These are phyloP conservation scores for Cyclospora cayetanensis DNA, from an alignment of 169 alveolate species.

Conservation along the genomic window DNA sequence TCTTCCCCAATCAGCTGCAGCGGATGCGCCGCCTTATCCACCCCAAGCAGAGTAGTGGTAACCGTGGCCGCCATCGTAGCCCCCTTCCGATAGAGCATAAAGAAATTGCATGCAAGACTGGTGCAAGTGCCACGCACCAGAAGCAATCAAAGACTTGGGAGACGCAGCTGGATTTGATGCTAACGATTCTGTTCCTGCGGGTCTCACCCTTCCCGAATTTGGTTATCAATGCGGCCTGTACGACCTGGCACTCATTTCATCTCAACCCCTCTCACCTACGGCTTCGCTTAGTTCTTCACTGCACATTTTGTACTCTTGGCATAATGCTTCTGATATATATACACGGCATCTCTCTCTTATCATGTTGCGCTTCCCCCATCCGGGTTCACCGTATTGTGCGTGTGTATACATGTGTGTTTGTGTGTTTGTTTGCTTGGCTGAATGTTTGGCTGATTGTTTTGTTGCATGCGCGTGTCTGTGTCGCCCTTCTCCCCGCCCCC, in stretches of 20 bases:
- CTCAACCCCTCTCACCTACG: neutral
- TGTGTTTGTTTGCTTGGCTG: no score
- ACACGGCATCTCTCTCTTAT: neutral
- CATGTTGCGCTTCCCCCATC: neutral
- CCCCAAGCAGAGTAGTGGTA: neutral
- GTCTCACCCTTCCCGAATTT: slow-evolving; percentile 56
- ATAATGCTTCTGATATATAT: neutral
- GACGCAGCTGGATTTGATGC: slow-evolving; percentile 51
- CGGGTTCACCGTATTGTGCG: neutral
- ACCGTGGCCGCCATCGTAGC: neutral
- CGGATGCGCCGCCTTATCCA: neutral
- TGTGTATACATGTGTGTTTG: neutral
- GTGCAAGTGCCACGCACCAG: neutral
- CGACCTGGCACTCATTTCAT: neutral
- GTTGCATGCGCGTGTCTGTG: no score
- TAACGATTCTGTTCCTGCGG: slow-evolving; percentile 46
- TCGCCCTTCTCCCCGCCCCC: no score
- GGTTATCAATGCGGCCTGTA: slow-evolving; percentile 53
- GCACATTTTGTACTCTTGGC: neutral
- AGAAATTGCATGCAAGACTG: neutral
- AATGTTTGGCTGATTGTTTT: no score
- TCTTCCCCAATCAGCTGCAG: slow-evolving; percentile 51
- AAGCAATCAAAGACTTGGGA: neutral
- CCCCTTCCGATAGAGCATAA: neutral
- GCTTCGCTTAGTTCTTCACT: neutral